These are phyloP conservation scores for Biancaea sappan DNA, from an alignment of 306 rosid species.

Conservation along the genomic window DNA sequence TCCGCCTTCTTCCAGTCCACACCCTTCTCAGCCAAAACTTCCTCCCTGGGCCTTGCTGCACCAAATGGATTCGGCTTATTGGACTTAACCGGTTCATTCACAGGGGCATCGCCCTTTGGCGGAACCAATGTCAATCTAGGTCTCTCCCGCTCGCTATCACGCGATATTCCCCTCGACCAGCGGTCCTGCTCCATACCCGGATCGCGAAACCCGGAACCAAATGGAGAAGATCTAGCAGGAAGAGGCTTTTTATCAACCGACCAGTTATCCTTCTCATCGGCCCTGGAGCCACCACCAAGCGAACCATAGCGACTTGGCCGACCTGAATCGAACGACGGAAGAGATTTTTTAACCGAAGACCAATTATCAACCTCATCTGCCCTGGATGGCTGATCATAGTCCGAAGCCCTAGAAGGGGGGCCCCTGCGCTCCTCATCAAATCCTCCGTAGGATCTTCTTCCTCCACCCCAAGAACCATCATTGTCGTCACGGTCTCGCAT, in stretches of 20 bases:
- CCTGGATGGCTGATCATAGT: constrained; percentile 84
- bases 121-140: constrained; percentile 82
- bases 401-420: constrained; percentile 83
- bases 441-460: constrained; percentile 82
- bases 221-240: constrained; percentile 66
- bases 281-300: constrained; percentile 69
- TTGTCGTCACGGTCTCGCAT: constrained; percentile 63
- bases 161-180: constrained; percentile 60
- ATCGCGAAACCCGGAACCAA: constrained; percentile 73
- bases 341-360: constrained; percentile 65
- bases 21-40: constrained; percentile 90
- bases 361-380: constrained; percentile 97
- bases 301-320: constrained; percentile 66
- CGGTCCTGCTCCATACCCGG: constrained; percentile 71
- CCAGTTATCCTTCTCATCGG: constrained; percentile 91
- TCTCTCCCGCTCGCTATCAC: constrained; percentile 61
- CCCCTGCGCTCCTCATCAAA: constrained; percentile 87
- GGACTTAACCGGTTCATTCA: constrained; percentile 52
- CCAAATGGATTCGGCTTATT: constrained; percentile 85
- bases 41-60: constrained; percentile 92
- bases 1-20: constrained; percentile 92
- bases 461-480: constrained; percentile 84
- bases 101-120: constrained; percentile 47
- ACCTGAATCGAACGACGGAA: constrained; percentile 67
- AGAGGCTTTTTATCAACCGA: constrained; percentile 58